Evolutionary conservation across 805 yeast species (phyloP).

Genomic region (Metschnikowia corniflorae): DNA sequence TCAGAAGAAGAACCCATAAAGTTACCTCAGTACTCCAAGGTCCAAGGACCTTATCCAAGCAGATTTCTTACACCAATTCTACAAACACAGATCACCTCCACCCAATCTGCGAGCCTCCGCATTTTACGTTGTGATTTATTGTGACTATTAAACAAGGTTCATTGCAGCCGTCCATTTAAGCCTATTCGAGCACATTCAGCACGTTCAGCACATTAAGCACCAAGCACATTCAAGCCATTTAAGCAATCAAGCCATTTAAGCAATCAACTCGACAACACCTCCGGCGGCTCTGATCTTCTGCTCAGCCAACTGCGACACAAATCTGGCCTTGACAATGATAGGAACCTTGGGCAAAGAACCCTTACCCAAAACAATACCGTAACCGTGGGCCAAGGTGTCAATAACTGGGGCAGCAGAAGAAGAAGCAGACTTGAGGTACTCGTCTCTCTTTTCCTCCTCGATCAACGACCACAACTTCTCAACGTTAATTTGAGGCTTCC

Average conservation of each 20-base stretch:
- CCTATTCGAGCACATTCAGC: too few species aligned
- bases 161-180: too few species aligned
- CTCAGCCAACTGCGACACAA: slow-evolving; percentile 98
- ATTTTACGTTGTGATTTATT: slow-evolving; percentile 16
- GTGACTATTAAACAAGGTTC: slow-evolving; percentile 21
- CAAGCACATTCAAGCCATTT: too few species aligned
- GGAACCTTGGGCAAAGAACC: slow-evolving; percentile 98
- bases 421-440: slow-evolving; percentile 80
- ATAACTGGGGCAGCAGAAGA: slow-evolving; percentile 96
- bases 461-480: slow-evolving; percentile 98
- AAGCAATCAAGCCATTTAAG: too few species aligned
- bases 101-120: too few species aligned
- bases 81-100: too few species aligned
- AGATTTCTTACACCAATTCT: too few species aligned
- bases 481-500: slow-evolving; percentile 97
- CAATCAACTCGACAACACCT: slow-evolving; percentile 99
- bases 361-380: slow-evolving; percentile 99
- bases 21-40: too few species aligned
- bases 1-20: too few species aligned
- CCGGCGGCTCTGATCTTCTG: slow-evolving; percentile 99
- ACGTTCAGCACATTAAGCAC: too few species aligned
- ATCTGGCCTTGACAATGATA: slow-evolving; percentile 99
- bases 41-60: too few species aligned
- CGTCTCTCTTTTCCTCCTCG: slow-evolving; percentile 91
- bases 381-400: slow-evolving; percentile 98